Base-by-base conservation (phyloP, 2,329 filamentous ascomycete genomes). In the Sclerotinia borealis region DNA sequence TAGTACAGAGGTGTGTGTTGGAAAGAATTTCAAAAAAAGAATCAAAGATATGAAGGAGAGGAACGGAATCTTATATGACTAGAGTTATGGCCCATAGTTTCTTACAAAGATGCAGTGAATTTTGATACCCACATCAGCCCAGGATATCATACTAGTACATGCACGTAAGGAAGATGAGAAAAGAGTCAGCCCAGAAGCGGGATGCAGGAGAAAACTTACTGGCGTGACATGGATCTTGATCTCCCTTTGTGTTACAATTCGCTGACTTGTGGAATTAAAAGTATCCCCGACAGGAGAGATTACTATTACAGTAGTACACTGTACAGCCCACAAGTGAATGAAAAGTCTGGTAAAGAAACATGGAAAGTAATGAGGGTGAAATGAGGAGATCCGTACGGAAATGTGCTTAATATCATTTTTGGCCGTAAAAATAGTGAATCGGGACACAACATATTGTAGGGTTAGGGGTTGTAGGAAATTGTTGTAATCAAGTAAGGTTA, bases 11-110 rank as follows among this genome's bases (percentile, higher is more conserved):
- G 19, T n/a, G 47, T 51, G 34, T n/a, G 31, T 37, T 29, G 34
- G 4, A 8, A 22, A 36, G 7, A 31, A 39, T 9, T 25, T 56
- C 29, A 62, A 31, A 48, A 36, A n/a, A n/a, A n/a, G n/a, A n/a
- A n/a, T n/a, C n/a, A n/a, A n/a, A n/a, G n/a, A n/a, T n/a, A n/a
- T n/a, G 41, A 55, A 39, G 15, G 25, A 48, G 47, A 56, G 22
- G 31, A 56, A n/a, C 25, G 31, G 56, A 59, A 59, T 29, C 58
- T 51, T 61, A 55, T 61, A 61, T 47, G 58, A 51, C 34, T 34
- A n/a, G n/a, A n/a, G n/a, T n/a, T n/a, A 17, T 45, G 39, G 19
- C 29, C 39, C 8, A 19, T 45, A 56, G 27, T 56, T 43, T 45
- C 54, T 45, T 17, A 34, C 25, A 17, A 31, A 1, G n/a, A 59